Evolutionary conservation across 2,329 filamentous ascomycete species (phyloP).

Genomic region (Xylariomycetidae sp.): DNA sequence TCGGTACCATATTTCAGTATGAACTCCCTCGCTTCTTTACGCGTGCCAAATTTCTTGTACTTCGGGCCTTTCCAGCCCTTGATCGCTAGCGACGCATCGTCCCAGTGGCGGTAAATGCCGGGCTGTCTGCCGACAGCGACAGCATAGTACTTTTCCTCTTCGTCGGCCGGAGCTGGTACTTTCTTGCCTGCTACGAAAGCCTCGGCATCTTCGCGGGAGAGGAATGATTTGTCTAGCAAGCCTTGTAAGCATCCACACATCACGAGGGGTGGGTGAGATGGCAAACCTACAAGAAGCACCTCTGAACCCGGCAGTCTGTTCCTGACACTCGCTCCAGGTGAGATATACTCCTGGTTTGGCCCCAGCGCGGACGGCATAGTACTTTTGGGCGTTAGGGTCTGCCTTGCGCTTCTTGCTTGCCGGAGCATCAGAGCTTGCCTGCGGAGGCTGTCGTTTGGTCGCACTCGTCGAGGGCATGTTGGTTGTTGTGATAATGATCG

Average conservation of each 20-base stretch:
- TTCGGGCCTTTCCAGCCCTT: conserved; percentile 65
- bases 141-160: conserved; percentile 51
- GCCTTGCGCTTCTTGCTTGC: conserved; percentile 44
- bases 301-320: conserved; percentile 55
- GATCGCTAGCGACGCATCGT: conserved; percentile 67
- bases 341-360: conserved; percentile 57
- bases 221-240: conserved; percentile 73
- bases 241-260: conserved; percentile 6
- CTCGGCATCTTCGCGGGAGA: conserved; percentile 68
- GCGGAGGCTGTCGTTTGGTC: conserved; percentile 13
- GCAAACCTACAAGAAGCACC: conserved; percentile 62
- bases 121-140: conserved; percentile 55
- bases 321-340: conserved; percentile 57
- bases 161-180: conserved; percentile 30
- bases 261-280: conserved; percentile 5
- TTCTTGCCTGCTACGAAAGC: conserved; percentile 66
- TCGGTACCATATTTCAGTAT: conserved; percentile 50
- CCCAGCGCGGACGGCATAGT: conserved; percentile 58
- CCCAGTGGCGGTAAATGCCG: conserved; percentile 62
- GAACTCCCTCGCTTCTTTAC: conserved; percentile 72
- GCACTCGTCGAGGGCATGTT: conserved; percentile 18
- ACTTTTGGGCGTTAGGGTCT: conserved; percentile 46
- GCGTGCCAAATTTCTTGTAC: conserved; percentile 65
- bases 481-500: no score
- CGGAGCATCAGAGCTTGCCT: conserved; percentile 9